A percentile compares a stretch with the other conserved stretches of the same genome.
Conservation (phyloP, 805 yeast species). For the Candida tallmaniae region DNA sequence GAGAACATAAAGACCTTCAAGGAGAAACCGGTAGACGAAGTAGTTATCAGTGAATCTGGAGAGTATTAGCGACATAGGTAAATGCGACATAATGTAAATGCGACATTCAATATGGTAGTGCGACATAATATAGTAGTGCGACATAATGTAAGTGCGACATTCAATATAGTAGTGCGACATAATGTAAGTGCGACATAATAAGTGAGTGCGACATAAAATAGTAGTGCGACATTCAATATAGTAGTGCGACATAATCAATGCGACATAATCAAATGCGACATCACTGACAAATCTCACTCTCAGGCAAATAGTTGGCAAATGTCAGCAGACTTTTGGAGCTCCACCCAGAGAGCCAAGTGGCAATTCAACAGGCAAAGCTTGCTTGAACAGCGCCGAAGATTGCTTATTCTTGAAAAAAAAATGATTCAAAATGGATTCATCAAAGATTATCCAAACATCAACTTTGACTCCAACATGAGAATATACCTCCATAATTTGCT, state of each 20-base stretch:
- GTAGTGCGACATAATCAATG: no score
- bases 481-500: constrained; percentile 76
- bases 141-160: no score
- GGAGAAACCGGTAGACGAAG: constrained; percentile 12
- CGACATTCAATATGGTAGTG: no score
- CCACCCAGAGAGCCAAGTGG: constrained; percentile 81
- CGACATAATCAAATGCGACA: no score
- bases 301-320: no score
- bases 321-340: constrained; percentile 88
- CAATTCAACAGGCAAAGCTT: constrained; percentile 66
- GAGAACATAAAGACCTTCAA: constrained; percentile 21
- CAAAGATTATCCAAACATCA: constrained; percentile 41
- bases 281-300: not conserved
- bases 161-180: no score
- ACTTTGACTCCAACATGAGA: constrained; percentile 58
- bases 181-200: no score
- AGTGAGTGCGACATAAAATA: not conserved
- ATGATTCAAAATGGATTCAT: constrained; percentile 41
- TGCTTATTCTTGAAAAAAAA: constrained; percentile 35
- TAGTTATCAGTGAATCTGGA: constrained; percentile 16
- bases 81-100: not conserved
- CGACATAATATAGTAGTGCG: no score
- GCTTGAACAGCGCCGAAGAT: constrained; percentile 39
- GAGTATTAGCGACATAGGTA: constrained; percentile 12
- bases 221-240: no score